A percentile compares a stretch with the other conserved stretches of the same genome.
Conservation (phyloP, 106 monocot genomes). For the Cymbidium sinense region DNA sequence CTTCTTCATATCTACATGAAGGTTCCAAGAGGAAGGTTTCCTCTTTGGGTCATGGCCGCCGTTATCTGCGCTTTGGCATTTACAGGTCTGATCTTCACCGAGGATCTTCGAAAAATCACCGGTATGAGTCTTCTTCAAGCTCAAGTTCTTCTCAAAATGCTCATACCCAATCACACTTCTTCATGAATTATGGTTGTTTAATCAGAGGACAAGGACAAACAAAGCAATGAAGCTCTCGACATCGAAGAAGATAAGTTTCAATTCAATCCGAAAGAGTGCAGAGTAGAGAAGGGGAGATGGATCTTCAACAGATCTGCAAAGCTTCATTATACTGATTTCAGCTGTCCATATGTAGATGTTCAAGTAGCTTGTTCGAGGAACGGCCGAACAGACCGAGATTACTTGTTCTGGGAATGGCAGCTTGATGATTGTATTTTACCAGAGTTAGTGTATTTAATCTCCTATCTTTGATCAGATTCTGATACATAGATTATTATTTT, state of each 20-base stretch:
- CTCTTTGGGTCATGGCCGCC: conserved; percentile 36
- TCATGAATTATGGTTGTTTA: neutral
- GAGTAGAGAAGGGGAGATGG: conserved; percentile 2
- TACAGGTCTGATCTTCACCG: conserved; percentile 50
- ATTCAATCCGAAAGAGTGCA: conserved; percentile 1
- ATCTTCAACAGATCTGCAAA: neutral
- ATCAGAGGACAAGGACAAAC: conserved; percentile 10
- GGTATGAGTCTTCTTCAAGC: conserved; percentile 37
- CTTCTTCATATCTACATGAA: conserved; percentile 19
- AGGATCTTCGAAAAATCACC: conserved; percentile 61
- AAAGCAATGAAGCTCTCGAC: neutral
- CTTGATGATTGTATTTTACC: conserved; percentile 1
- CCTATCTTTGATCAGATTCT: neutral
- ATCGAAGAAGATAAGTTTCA: neutral
- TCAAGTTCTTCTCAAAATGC: conserved; percentile 15
- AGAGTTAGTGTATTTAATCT: neutral
- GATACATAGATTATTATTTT: too few relatives aligned
- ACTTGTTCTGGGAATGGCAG: conserved; percentile 8
- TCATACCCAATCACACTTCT: neutral
- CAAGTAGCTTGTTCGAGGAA: conserved; percentile 4
- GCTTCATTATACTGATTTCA: neutral
- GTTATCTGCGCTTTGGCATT: conserved; percentile 42
- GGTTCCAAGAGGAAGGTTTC: conserved; percentile 33
- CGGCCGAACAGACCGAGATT: neutral
- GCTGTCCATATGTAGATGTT: neutral